Evolutionary conservation across 495 filamentous ascomycete species (phyloP).

Genomic region (Astrothelium macrocarpum): DNA sequence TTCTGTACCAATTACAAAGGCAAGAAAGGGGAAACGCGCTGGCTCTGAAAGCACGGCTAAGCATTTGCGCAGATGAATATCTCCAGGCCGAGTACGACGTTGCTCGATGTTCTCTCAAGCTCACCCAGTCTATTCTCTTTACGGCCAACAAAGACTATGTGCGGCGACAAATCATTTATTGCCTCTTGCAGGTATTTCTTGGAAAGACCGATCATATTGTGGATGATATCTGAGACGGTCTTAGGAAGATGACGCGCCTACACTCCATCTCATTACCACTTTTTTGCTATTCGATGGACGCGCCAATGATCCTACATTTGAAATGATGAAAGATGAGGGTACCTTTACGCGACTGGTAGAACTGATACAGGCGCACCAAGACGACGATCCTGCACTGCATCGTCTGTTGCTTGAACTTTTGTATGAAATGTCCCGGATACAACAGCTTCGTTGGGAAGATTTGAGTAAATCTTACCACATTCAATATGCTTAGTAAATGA

Average conservation of each 20-base stretch:
- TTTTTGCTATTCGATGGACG: slow-evolving; percentile 88
- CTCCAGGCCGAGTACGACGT: slow-evolving; percentile 78
- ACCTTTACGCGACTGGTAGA: slow-evolving; percentile 76
- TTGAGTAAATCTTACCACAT: slow-evolving; percentile 44
- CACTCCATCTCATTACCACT: slow-evolving; percentile 71
- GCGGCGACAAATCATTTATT: slow-evolving; percentile 84
- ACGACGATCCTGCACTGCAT: slow-evolving; percentile 63
- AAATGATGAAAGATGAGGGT: slow-evolving; percentile 77
- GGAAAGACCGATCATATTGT: background rate
- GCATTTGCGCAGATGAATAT: slow-evolving; percentile 52
- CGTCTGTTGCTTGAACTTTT: slow-evolving; percentile 75
- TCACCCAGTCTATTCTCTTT: slow-evolving; percentile 70
- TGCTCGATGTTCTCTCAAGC: slow-evolving; percentile 69
- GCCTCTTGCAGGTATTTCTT: slow-evolving; percentile 62
- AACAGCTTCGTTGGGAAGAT: slow-evolving; percentile 67
- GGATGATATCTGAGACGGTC: background rate
- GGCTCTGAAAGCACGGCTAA: slow-evolving; percentile 6
- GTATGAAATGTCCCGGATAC: slow-evolving; percentile 95
- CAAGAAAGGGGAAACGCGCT: slow-evolving; percentile 25
- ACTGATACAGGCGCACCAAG: slow-evolving; percentile 56
- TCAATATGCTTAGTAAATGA: background rate
- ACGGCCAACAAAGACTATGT: slow-evolving; percentile 69
- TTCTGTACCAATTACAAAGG: slow-evolving; percentile 70
- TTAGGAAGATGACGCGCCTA: slow-evolving; percentile 70
- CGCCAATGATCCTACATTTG: slow-evolving; percentile 65